Evolutionary conservation across 352 stramenopile genomes (phyloP), one percentile per base, ranked within the genome.

Genomic region (Phytophthora pinifolia): DNA sequence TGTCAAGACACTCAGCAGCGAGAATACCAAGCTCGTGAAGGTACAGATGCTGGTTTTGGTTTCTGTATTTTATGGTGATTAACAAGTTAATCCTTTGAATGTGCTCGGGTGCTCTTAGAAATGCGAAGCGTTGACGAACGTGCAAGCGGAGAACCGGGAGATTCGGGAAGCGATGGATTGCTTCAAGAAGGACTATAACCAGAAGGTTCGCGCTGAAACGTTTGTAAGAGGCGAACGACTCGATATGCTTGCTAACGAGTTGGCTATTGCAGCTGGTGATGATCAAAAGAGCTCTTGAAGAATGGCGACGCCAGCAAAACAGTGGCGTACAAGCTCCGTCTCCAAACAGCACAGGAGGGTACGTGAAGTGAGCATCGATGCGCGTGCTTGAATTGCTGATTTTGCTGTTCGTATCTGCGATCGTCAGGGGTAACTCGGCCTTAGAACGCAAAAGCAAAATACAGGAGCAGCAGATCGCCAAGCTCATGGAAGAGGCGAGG

Each of bases 271-370:
- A 94, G 83, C 77, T 95, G 45, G 67, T 90, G n/a, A 89, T 92
- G 79, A 89, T 95, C 51, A 95, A 95, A 50, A 76, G 74, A 35
- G 85, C 85, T n/a, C 65, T 95, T n/a, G 85, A 95, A 72, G 85
- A 95, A 39, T 95, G 85, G 85, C 72, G 81, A 50, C 67, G 85
- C 4, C 79, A 95, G 44, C 74, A 73, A 45, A 79, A 72, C 61
- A 66, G 35, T 38, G 33, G 35, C 2, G 8, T 47, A 17, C 59
- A 61, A 62, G 2, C 50, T 25, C 4, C 47, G 45, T 47, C 51
- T 9, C n/a, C 51, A 29, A 62, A 18, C 37, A 54, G 9, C 36
- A 18, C 45, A 32, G 36, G 31, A 56, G 44, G 38, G 67, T 76
- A 45, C 22, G 55, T 59, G 7, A 3, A 37, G 17, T 46, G 38